Base-by-base conservation (phyloP, 2,329 filamentous ascomycete species). In the Alternaria burnsii region DNA sequence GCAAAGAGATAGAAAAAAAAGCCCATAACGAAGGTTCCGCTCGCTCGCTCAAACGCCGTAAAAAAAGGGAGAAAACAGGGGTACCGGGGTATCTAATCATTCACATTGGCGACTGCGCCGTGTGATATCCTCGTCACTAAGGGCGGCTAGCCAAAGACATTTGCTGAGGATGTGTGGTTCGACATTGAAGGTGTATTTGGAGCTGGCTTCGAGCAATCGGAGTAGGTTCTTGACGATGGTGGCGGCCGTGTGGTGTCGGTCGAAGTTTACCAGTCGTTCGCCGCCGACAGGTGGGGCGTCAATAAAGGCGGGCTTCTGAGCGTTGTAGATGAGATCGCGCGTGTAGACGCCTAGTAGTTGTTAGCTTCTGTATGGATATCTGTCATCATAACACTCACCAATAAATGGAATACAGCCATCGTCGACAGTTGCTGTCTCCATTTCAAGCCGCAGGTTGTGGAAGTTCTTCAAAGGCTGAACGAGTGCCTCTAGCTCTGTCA, bases 351-450 rank as follows among this genome's bases (percentile, higher is more conserved):
- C 83, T 85, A 50, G 36, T 18, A 24, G 1, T 16, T 47, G 44
- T 74, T 66, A 73, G 68, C 46, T 9, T 16, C 24, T 7, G 5
- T 8, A 50, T 24, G 9, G 44, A 12, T 16, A 11, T 24, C 11
- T 26, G 16, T 52, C 10, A 18, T 32, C 22, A 24, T 2, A 5
- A 12, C 14, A 38, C 82, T 90, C 89, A 59, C 89, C 92, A 48
- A 95, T 90, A 74, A 95, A 94, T 0, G 92, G 92, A 62, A 95
- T 94, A 70, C 92, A 94, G 2, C 91, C 91, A 38, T 85, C 84
- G 55, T 92, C 89, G 1, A 86, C 86, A 61, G 82, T 83, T 20
- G 83, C 82, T 9, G 83, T 84, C 76, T 95, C 92, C 92, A 94
- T 95, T 78, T 94, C 92, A 0, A 88, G 86, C 42, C 92, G 86